These are phyloP conservation scores for Blastomyces silverae DNA, from an alignment of 2,329 filamentous ascomycete genomes.

Conservation along the genomic window DNA sequence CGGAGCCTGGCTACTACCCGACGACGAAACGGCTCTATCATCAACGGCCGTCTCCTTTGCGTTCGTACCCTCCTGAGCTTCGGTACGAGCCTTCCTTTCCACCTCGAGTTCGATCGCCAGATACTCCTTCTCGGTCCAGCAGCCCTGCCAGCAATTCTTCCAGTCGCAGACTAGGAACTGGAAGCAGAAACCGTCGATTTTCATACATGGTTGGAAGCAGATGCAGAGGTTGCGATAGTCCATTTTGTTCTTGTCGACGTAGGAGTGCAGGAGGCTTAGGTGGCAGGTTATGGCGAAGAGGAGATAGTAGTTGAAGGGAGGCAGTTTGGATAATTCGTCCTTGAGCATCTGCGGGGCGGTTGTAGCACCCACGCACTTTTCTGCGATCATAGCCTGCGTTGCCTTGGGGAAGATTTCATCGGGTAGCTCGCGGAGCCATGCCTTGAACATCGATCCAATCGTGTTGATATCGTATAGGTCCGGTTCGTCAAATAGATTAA, in stretches of 20 bases:
- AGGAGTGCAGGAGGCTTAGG: constrained; percentile 80
- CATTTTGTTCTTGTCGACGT: constrained; percentile 97
- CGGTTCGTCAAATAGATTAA: constrained; percentile 79
- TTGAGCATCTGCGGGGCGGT: constrained; percentile 77
- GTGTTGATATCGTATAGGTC: constrained; percentile 96
- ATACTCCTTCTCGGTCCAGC: constrained; percentile 77
- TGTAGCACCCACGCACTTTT: constrained; percentile 71
- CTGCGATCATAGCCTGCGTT: constrained; percentile 70
- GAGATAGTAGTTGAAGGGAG: constrained; percentile 95
- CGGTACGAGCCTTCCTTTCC: constrained; percentile 29
- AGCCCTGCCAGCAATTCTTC: constrained; percentile 95
- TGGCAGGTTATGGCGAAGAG: constrained; percentile 97
- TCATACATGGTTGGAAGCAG: constrained; percentile 95
- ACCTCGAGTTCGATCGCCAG: constrained; percentile 52
- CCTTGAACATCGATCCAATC: constrained; percentile 91
- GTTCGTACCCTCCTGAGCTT: constrained; percentile 25
- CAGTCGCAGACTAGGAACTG: constrained; percentile 92
- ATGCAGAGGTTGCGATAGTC: constrained; percentile 92
- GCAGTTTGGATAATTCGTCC: constrained; percentile 87
- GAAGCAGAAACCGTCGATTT: constrained; percentile 91
- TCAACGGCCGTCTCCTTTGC: constrained; percentile 33
- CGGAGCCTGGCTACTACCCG: constrained; percentile 54
- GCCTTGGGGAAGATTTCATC: constrained; percentile 87
- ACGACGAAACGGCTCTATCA: constrained; percentile 57
- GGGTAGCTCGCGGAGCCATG: constrained; percentile 89